Conservation (phyloP, 305 asterid species). For the Nicotiana rustica region DNA sequence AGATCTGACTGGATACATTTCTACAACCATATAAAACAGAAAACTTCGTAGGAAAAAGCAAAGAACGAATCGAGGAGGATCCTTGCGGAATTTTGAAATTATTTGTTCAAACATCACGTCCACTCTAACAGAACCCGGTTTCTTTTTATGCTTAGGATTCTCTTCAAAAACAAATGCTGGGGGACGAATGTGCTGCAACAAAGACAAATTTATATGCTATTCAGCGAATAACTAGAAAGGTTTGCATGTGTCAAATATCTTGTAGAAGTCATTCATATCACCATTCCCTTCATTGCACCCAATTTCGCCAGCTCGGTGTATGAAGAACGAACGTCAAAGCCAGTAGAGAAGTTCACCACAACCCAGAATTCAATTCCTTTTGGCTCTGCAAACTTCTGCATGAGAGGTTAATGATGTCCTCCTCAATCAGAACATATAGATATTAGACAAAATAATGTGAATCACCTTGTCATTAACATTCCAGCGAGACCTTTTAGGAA, state of each 20-base stretch:
- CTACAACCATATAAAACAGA: slow-evolving; percentile 62
- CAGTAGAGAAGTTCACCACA: slow-evolving; percentile 72
- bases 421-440: background rate
- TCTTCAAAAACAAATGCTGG: slow-evolving; percentile 69
- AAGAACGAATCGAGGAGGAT: slow-evolving; percentile 67
- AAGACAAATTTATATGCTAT: background rate
- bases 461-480: slow-evolving; percentile 69
- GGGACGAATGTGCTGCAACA: slow-evolving; percentile 53
- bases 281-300: slow-evolving; percentile 65
- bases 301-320: slow-evolving; percentile 59
- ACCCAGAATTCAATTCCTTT: slow-evolving; percentile 69
- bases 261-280: slow-evolving; percentile 29
- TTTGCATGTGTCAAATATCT: slow-evolving; percentile 20
- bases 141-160: slow-evolving; percentile 58
- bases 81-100: slow-evolving; percentile 56
- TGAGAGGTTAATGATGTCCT: slow-evolving; percentile 27
- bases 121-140: slow-evolving; percentile 67
- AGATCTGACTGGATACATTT: background rate
- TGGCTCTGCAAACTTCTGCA: slow-evolving; percentile 63
- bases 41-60: slow-evolving; percentile 68
- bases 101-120: slow-evolving; percentile 65
- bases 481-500: slow-evolving; percentile 73
- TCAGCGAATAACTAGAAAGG: background rate
- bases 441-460: background rate
- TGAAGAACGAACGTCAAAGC: slow-evolving; percentile 55